Evolutionary conservation across 768 basidiomycete genomes (phyloP), one percentile per base, ranked within the genome.

Genomic region (Auricularia cornea): DNA sequence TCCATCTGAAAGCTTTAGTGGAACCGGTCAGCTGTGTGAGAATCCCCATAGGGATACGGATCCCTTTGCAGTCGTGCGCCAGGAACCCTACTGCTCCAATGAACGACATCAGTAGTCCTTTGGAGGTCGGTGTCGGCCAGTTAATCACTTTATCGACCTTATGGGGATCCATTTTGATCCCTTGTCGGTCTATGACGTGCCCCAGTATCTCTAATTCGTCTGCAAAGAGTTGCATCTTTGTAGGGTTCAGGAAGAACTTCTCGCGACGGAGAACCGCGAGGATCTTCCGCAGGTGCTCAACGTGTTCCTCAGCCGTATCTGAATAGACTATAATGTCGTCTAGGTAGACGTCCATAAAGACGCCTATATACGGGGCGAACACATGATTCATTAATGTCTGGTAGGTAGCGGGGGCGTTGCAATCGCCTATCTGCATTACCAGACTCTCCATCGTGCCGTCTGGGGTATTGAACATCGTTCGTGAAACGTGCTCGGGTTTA

Each of bases 311-410:
- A 0, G 70, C 23, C 0, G 68, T 67, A 6, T 72, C 60, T 1
- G 75, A 76, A 59, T 72, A 77, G 28, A 77, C 66, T 1, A 76
- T 62, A n/a, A 79, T 72, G 41, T 76, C 71, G 60, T 77, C 74
- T 1, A 76, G 68, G 61, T 76, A 77, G 0, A 74, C 71, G 54
- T 76, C 71, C 69, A 77, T 72, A 62, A 71, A 75, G 0, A 69
- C 66, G 0, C 72, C 72, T 6, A 77, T 70, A 59, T 68, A 70
- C 1, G 66, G 63, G 0, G 60, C 65, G 54, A 77, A 76, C 2
- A 80, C 69, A 57, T 79, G 70, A 61, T 79, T 79, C 77, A 81
- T 81, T 0, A 80, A 59, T 0, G 77, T 66, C 63, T 80, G 79
- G 67, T 76, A 79, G 0, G 79, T 81, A 0, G 79, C 79, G 0